Conservation (phyloP, 106 monocot species). For the Hemerocallis citrina region DNA sequence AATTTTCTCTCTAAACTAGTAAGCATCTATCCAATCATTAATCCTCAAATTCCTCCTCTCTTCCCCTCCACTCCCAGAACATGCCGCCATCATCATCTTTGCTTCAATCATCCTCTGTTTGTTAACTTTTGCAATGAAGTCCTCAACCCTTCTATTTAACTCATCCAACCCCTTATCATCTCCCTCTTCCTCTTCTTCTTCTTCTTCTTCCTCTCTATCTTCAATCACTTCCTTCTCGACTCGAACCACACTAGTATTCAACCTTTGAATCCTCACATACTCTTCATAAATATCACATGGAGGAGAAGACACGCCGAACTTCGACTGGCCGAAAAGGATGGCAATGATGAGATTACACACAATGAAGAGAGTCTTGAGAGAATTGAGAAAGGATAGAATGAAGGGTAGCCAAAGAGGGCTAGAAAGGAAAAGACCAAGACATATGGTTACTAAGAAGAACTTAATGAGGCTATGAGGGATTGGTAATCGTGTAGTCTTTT, state of each 20-base stretch:
- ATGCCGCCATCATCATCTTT: constrained; percentile 9
- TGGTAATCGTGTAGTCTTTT: neutral
- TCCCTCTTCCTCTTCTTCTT: constrained; percentile 10
- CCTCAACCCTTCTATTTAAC: constrained; percentile 54
- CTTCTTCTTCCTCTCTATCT: neutral
- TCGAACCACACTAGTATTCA: neutral
- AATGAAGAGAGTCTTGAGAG: constrained; percentile 30
- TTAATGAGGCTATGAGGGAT: neutral
- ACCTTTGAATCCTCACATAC: constrained; percentile 8
- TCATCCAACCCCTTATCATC: constrained; percentile 23
- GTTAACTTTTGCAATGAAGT: constrained; percentile 62
- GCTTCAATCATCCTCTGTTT: constrained; percentile 51
- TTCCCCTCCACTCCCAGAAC: neutral
- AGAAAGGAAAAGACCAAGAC: constrained; percentile 27
- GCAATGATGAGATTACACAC: constrained; percentile 48
- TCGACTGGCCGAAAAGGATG: constrained; percentile 35
- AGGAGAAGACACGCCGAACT: constrained; percentile 7
- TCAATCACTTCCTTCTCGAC: neutral
- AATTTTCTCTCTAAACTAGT: neutral
- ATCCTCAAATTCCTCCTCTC: neutral
- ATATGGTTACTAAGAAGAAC: neutral
- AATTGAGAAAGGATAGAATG: constrained; percentile 6
- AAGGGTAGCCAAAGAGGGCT: constrained; percentile 31
- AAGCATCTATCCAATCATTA: neutral
- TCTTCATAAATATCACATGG: constrained; percentile 21